Percentiles rank a stretch among this genome's conserved stretches.
Conservation (phyloP, 768 basidiomycete species). For the Suillus luteus region DNA sequence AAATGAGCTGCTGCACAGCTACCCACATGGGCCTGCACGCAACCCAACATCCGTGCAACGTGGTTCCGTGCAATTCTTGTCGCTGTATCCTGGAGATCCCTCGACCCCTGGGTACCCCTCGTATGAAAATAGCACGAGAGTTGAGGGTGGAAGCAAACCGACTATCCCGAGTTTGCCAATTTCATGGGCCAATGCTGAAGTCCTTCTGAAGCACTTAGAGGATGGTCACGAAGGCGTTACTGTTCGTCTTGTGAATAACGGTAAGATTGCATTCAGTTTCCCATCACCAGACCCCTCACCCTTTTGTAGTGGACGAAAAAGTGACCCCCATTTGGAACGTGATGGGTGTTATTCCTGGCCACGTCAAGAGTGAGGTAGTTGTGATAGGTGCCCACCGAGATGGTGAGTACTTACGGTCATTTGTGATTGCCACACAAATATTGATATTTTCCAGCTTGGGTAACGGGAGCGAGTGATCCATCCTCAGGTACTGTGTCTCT, state of each 20-base stretch:
- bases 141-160: constrained; percentile 49
- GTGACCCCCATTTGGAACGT: constrained; percentile 75
- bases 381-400: constrained; percentile 76
- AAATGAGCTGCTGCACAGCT: constrained; percentile 30
- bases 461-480: constrained; percentile 76
- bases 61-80: constrained; percentile 68
- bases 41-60: constrained; percentile 64
- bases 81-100: constrained; percentile 51
- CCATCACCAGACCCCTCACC: neutral
- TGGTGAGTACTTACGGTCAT: constrained; percentile 38
- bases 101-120: constrained; percentile 58
- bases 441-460: constrained; percentile 20
- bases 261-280: constrained; percentile 28
- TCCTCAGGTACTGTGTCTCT: constrained; percentile 78
- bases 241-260: constrained; percentile 61
- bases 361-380: constrained; percentile 65
- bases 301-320: constrained; percentile 44
- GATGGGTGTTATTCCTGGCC: constrained; percentile 65
- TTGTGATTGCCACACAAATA: neutral
- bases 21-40: constrained; percentile 71
- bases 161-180: constrained; percentile 66
- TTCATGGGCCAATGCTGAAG: constrained; percentile 63
- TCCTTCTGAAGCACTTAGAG: constrained; percentile 50
- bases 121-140: constrained; percentile 63
- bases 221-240: constrained; percentile 45